A percentile compares a stretch with the other conserved stretches of the same genome.
Conservation (phyloP, 306 rosid genomes). For the Lathyrus oleraceus region DNA sequence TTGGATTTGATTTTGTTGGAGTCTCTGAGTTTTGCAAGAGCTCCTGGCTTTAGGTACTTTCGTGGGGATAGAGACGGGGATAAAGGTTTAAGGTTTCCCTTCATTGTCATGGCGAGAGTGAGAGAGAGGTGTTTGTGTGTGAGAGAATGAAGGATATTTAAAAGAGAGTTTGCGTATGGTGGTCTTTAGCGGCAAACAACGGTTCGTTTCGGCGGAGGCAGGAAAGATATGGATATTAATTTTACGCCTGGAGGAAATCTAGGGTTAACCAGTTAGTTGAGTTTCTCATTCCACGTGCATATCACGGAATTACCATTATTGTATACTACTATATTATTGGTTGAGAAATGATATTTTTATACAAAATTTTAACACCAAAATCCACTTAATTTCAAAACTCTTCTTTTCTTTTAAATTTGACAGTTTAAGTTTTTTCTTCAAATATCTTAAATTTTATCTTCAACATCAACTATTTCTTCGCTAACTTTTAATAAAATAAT, state of each 20-base stretch:
- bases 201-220: not conserved
- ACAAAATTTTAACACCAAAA: too few species aligned
- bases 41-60: not conserved
- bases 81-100: not conserved
- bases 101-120: not conserved
- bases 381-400: too few species aligned
- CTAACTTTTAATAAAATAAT: too few species aligned
- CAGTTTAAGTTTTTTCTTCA: too few species aligned
- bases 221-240: not conserved
- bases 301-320: too few species aligned
- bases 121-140: not conserved
- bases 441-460: too few species aligned
- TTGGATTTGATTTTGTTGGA: not conserved
- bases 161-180: not conserved
- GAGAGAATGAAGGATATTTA: not conserved
- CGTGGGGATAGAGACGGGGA: not conserved
- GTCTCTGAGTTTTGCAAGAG: not conserved
- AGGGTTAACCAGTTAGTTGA: not conserved
- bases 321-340: too few species aligned
- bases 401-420: too few species aligned
- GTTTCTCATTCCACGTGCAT: not conserved
- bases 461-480: too few species aligned
- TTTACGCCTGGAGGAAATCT: too few species aligned
- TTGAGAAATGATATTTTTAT: too few species aligned
- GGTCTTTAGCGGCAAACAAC: not conserved